Base-by-base conservation (phyloP, 768 basidiomycete species). In the Suillus sp. region DNA sequence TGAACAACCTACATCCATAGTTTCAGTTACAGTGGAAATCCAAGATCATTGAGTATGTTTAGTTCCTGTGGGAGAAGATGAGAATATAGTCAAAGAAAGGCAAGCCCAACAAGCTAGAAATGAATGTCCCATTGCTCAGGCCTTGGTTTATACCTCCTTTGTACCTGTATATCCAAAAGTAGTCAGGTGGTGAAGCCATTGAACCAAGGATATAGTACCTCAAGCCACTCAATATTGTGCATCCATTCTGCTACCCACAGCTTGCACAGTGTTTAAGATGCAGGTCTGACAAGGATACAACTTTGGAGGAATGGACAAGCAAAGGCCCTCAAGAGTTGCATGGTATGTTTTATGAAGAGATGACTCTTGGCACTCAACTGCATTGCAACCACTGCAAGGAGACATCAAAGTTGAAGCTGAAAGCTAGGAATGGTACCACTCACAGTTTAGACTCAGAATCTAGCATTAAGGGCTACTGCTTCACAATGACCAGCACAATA, bases 11-110 rank as follows among this genome's bases (percentile, higher is more conserved):
- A 20, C 9, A 43, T 7, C 59, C 40, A 2, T 11, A 38, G n/a
- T 42, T 58, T 7, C 72, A 73, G 61, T 64, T 71, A 20, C 59
- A 66, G 51, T 71, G 66, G 65, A 71, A 62, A 25, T 66, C 69
- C 6, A 22, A 68, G 18, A 54, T 73, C 16, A 65, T 70, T 9
- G 65, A 67, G 48, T 72, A 73, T 2, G 25, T 60, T 20, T 53
- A 62, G 42, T 66, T 63, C 35, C 27, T 73, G 25, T 60, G 63
- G 42, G 57, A 60, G 32, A 30, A 38, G 13, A 66, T 64, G 6
- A 40, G 58, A 37, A 34, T 40, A 4, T 7, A 51, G n/a, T 61
- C 60, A 6, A 68, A 63, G 59, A 45, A n/a, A n/a, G 35, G 20
- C 14, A 7, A 56, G 48, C 30, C 56, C 11, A 27, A 3, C n/a